Conservation (phyloP, 1,139 yeast species). For the Spathaspora sp. region DNA sequence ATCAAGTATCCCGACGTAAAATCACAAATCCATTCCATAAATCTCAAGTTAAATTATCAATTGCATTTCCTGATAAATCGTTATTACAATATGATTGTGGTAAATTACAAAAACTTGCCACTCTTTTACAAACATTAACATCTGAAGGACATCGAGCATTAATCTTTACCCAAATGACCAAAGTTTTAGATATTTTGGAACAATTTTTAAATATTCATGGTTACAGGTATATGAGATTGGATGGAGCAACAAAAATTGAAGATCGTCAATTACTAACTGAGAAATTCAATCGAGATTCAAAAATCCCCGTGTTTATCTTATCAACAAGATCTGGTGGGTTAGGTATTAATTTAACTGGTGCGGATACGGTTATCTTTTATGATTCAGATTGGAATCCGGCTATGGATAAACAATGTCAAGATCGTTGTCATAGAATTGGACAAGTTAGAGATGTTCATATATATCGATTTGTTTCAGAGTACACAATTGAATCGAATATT, state of each 20-base stretch:
- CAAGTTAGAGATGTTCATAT: slow-evolving; percentile 98
- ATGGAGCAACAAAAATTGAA: slow-evolving; percentile 96
- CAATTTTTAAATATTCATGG: slow-evolving; percentile 95
- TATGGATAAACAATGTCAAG: slow-evolving; percentile 99
- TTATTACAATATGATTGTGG: slow-evolving; percentile 96
- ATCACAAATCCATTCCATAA: slow-evolving; percentile 73
- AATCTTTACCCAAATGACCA: slow-evolving; percentile 98
- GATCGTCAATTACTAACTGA: slow-evolving; percentile 95
- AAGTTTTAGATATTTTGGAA: slow-evolving; percentile 89
- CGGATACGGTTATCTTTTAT: slow-evolving; percentile 97
- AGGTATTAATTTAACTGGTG: slow-evolving; percentile 97
- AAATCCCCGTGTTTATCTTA: slow-evolving; percentile 86
- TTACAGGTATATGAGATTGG: slow-evolving; percentile 88
- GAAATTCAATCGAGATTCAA: slow-evolving; percentile 81
- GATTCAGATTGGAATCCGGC: slow-evolving; percentile 99
- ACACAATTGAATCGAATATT: slow-evolving; percentile 93
- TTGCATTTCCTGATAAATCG: slow-evolving; percentile 95
- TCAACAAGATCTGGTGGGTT: slow-evolving; percentile 98
- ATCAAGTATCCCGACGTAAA: slow-evolving; percentile 33
- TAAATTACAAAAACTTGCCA: slow-evolving; percentile 82
- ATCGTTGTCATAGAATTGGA: slow-evolving; percentile 98
- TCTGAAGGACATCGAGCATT: slow-evolving; percentile 90
- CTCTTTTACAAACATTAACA: slow-evolving; percentile 70
- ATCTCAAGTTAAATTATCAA: slow-evolving; percentile 81
- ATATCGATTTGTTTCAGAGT: slow-evolving; percentile 93